Percentiles rank a stretch among this genome's conserved stretches.
phyloP scores from a whole-genome alignment of 108 stramenopile genomes.

The Cyclotella sp. region DNA sequence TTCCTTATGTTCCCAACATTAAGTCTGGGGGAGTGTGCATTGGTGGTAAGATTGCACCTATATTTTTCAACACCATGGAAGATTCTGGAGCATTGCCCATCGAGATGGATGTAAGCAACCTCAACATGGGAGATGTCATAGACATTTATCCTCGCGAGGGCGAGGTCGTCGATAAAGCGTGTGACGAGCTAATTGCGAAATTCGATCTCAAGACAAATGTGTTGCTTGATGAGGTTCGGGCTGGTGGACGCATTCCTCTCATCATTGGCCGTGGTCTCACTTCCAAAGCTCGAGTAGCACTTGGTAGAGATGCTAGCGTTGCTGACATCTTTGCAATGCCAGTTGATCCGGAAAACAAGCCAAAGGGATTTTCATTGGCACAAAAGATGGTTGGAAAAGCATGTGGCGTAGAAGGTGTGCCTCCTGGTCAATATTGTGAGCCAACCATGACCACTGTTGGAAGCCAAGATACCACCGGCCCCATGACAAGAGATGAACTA shows the following conservation, averaged over 20 bases:
- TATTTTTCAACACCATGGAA: constrained; percentile 98
- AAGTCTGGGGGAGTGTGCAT: constrained; percentile 90
- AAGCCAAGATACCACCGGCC: constrained; percentile 96
- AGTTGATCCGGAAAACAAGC: constrained; percentile 63
- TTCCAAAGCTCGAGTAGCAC: constrained; percentile 84
- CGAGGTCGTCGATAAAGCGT: constrained; percentile 70
- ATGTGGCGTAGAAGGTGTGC: constrained; percentile 87
- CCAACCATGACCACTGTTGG: constrained; percentile 97
- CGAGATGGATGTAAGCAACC: constrained; percentile 85
- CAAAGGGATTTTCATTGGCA: constrained; percentile 91
- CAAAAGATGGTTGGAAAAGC: constrained; percentile 97
- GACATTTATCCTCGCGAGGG: constrained; percentile 93
- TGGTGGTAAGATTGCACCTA: constrained; percentile 96
- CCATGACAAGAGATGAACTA: constrained; percentile 97
- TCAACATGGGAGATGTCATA: constrained; percentile 95
- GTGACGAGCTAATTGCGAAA: constrained; percentile 83
- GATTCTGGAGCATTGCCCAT: constrained; percentile 96
- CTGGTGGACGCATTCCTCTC: constrained; percentile 95
- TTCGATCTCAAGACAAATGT: constrained; percentile 93
- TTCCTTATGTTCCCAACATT: constrained; percentile 94
- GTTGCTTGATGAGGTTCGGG: constrained; percentile 93
- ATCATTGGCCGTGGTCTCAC: constrained; percentile 95
- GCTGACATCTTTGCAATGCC: constrained; percentile 84
- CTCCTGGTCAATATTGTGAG: constrained; percentile 94
- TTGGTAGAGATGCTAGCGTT: constrained; percentile 78